phyloP scores from a whole-genome alignment of 306 rosid genomes.

The Medicago arabica region DNA sequence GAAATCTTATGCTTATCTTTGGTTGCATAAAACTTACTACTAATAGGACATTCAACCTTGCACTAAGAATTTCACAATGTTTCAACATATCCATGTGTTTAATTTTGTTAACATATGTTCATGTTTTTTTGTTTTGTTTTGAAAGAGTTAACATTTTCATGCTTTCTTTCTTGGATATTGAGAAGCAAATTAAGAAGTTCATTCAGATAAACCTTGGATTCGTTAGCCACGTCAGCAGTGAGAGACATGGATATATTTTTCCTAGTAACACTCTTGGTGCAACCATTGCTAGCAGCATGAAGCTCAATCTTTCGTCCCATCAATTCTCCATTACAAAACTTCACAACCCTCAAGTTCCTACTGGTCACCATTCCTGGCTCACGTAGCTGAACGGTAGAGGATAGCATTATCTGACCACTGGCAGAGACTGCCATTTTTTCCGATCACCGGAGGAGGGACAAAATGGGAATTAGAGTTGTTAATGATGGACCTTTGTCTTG shows the following conservation, averaged over 20 bases:
- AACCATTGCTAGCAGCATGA: not conserved
- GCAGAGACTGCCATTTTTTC: constrained; percentile 48
- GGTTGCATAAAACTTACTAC: not conserved
- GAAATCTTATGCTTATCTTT: not conserved
- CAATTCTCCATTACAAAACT: constrained; percentile 42
- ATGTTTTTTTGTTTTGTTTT: not conserved
- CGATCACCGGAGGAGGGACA: constrained; percentile 31
- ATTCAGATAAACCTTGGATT: constrained; percentile 49
- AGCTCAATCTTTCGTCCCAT: constrained; percentile 47
- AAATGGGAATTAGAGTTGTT: constrained; percentile 29
- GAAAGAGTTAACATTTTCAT: not conserved
- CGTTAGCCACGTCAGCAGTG: constrained; percentile 37
- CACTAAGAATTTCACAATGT: not conserved
- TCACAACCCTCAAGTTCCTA: constrained; percentile 34
- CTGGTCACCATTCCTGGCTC: constrained; percentile 27
- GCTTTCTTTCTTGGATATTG: not conserved
- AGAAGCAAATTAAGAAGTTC: not conserved
- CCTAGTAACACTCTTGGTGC: constrained; percentile 35
- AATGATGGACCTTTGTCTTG: constrained; percentile 22
- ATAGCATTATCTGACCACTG: constrained; percentile 45
- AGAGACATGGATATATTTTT: constrained; percentile 46
- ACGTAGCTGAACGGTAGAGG: constrained; percentile 37
- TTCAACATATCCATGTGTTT: not conserved
- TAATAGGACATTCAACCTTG: not conserved
- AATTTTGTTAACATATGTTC: too few species aligned